Percentiles rank a stretch among this genome's conserved stretches.
These are phyloP conservation scores for Uronychia setigera DNA, from an alignment of 73 alveolate genomes.

Conservation along the genomic window DNA sequence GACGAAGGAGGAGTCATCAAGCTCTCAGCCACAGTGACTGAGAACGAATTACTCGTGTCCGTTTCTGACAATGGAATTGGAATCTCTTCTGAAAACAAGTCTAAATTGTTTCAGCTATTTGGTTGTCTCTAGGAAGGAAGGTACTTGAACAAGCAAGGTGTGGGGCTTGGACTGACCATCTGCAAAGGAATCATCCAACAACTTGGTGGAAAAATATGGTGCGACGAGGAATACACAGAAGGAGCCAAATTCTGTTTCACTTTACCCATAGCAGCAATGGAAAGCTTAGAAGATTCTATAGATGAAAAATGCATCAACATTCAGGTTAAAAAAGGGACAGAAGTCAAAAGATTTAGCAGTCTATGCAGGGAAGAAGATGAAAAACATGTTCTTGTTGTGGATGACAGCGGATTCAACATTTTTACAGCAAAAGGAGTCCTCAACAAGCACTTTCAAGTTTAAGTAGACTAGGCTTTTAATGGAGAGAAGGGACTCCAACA, in stretches of 20 bases:
- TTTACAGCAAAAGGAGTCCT: neutral
- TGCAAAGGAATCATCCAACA: slow-evolving; percentile 28
- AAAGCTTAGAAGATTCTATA: neutral
- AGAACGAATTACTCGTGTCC: neutral
- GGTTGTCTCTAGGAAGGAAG: neutral
- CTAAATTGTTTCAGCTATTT: slow-evolving; percentile 27
- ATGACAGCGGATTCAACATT: neutral
- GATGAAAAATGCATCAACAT: neutral
- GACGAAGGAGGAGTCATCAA: slow-evolving; percentile 21
- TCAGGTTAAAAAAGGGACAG: neutral
- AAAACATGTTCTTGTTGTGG: neutral
- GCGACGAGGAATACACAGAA: neutral
- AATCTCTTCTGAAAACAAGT: slow-evolving; percentile 16
- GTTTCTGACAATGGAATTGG: slow-evolving; percentile 59
- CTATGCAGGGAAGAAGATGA: neutral
- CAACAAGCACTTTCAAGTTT: neutral
- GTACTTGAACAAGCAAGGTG: slow-evolving; percentile 26
- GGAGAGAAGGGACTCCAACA: no score
- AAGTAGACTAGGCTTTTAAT: neutral
- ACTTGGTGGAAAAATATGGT: slow-evolving; percentile 18
- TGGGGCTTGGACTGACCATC: slow-evolving; percentile 49
- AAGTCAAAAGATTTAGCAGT: neutral
- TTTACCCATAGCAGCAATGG: neutral
- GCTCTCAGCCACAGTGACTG: neutral
- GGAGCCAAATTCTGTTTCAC: neutral